These are phyloP conservation scores for Aleurites moluccanus DNA, from an alignment of 441 rosid species.

Conservation along the genomic window DNA sequence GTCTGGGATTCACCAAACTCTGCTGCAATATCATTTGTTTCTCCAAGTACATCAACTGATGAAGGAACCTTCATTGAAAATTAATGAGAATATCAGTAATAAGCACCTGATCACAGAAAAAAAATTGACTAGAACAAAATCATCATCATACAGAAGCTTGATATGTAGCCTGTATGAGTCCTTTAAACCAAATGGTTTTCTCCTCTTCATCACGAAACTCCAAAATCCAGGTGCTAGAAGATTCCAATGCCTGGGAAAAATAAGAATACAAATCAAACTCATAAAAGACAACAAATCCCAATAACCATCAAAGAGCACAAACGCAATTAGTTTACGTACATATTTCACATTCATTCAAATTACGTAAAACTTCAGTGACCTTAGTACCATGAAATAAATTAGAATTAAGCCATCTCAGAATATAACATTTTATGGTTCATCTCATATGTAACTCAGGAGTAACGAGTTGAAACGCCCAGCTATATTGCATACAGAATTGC, in stretches of 20 bases:
- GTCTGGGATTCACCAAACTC: constrained; percentile 48
- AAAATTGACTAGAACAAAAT: constrained; percentile 15
- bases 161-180: constrained; percentile 87
- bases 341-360: neutral
- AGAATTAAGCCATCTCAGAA: neutral
- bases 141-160: constrained; percentile 84
- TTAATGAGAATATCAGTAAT: constrained; percentile 24
- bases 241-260: constrained; percentile 79
- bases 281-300: constrained; percentile 4
- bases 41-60: constrained; percentile 67
- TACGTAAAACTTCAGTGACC: neutral
- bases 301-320: constrained; percentile 8
- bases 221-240: constrained; percentile 91
- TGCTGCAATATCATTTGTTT: constrained; percentile 37
- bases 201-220: constrained; percentile 76
- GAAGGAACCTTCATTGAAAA: constrained; percentile 60
- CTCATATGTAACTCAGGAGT: neutral
- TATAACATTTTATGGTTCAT: neutral
- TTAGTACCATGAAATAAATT: neutral
- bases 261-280: neutral
- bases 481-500: neutral
- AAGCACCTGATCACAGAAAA: constrained; percentile 17
- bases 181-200: constrained; percentile 82
- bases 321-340: neutral
- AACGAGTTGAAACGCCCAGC: neutral